Evolutionary conservation across 345 rosid species (phyloP).

Genomic region (Melastoma malabathricum): DNA sequence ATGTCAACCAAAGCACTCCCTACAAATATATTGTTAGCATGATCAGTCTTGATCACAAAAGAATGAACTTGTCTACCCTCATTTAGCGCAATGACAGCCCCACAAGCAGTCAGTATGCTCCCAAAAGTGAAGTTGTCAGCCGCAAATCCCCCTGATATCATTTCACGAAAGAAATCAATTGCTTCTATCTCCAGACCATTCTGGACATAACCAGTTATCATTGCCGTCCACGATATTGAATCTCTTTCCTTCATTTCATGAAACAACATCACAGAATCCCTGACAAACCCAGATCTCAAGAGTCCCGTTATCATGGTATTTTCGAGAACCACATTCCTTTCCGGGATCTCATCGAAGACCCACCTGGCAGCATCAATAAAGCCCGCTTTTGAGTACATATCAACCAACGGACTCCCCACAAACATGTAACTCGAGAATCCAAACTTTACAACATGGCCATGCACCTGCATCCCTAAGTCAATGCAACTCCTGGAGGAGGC

Average conservation of each 20-base stretch:
- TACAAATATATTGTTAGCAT: constrained; percentile 50
- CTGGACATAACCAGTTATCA: constrained; percentile 65
- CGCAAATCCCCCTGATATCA: constrained; percentile 43
- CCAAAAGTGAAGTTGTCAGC: constrained; percentile 89
- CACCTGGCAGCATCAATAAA: constrained; percentile 40
- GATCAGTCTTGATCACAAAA: constrained; percentile 37
- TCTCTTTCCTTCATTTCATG: constrained; percentile 53
- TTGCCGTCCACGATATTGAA: constrained; percentile 72
- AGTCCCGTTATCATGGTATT: constrained; percentile 67
- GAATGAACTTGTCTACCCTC: constrained; percentile 73
- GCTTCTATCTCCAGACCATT: constrained; percentile 61
- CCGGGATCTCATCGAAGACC: constrained; percentile 35
- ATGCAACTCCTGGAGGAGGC: constrained; percentile 30
- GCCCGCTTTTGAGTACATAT: constrained; percentile 73
- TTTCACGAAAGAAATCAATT: constrained; percentile 42
- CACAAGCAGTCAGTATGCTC: constrained; percentile 75
- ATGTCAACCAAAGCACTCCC: constrained; percentile 92
- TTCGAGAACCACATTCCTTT: constrained; percentile 51
- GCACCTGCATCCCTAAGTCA: constrained; percentile 57
- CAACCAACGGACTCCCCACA: constrained; percentile 65
- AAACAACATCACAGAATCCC: constrained; percentile 45
- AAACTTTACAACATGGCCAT: constrained; percentile 54
- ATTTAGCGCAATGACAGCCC: constrained; percentile 35
- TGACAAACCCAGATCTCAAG: constrained; percentile 50
- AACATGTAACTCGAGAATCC: constrained; percentile 50